A percentile compares a stretch with the other conserved stretches of the same genome.
These are phyloP conservation scores for Pichia californica DNA, from an alignment of 805 yeast genomes.

Conservation along the genomic window DNA sequence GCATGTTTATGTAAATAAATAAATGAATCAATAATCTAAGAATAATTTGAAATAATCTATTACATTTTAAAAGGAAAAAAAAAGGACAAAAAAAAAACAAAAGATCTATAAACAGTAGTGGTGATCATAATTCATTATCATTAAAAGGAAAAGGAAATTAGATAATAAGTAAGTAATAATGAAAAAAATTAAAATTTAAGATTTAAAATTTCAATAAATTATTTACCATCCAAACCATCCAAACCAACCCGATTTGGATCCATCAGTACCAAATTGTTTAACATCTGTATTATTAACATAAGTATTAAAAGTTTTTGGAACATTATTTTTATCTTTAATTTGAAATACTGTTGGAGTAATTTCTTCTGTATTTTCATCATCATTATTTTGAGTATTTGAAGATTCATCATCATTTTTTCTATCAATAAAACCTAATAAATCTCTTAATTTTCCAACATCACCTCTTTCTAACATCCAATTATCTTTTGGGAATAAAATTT, in stretches of 20 bases:
- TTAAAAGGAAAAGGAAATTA: no score
- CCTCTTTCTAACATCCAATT: slow-evolving; percentile 75
- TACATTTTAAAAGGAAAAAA: no score
- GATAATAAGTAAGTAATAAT: no score
- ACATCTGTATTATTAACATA: slow-evolving; percentile 22
- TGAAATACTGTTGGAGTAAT: slow-evolving; percentile 20
- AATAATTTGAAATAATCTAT: no score
- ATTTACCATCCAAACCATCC: slow-evolving; percentile 7
- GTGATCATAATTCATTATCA: no score
- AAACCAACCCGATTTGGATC: slow-evolving; percentile 17
- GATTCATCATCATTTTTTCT: slow-evolving; percentile 21
- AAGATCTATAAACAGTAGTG: no score
- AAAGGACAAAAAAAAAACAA: no score
- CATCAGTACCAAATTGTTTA: slow-evolving; percentile 23
- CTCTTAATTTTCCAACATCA: slow-evolving; percentile 49
- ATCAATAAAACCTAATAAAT: slow-evolving; percentile 39
- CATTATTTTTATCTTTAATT: slow-evolving; percentile 16
- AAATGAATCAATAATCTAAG: no score
- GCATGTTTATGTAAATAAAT: no score
- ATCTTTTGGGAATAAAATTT: slow-evolving; percentile 76
- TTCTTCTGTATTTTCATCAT: slow-evolving; percentile 20
- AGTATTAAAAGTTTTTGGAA: slow-evolving; percentile 26
- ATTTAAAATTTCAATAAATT: neutral
- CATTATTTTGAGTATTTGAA: slow-evolving; percentile 14
- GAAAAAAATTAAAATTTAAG: no score